phyloP scores from a whole-genome alignment of 108 stramenopile species.

The Skeletonema potamos region DNA sequence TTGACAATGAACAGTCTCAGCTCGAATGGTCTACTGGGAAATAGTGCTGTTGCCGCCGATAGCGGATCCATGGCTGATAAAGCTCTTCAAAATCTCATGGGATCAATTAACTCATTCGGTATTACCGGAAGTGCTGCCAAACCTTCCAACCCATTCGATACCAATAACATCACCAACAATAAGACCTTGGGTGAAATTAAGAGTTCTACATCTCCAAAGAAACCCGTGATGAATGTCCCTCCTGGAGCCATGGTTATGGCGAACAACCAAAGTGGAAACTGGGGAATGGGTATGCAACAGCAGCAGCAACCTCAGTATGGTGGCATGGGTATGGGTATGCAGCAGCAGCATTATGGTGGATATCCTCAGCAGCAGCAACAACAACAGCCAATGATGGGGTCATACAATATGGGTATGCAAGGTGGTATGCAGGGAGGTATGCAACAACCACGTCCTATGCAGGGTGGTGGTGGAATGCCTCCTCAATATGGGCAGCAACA shows the following conservation, averaged over 20 bases:
- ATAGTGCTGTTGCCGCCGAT: slow-evolving; percentile 2
- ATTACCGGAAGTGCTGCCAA: slow-evolving; percentile 29
- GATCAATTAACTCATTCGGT: slow-evolving; percentile 37
- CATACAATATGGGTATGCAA: slow-evolving; percentile 30
- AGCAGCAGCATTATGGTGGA: slow-evolving; percentile 24
- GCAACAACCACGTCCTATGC: slow-evolving; percentile 5
- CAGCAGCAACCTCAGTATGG: slow-evolving; percentile 42
- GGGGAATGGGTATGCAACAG: slow-evolving; percentile 57
- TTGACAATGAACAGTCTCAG: slow-evolving; percentile 46
- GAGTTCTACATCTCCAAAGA: slow-evolving; percentile 31
- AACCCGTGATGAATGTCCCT: slow-evolving; percentile 52
- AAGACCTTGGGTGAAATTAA: slow-evolving; percentile 46
- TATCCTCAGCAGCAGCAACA: slow-evolving; percentile 16
- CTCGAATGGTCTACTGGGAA: slow-evolving; percentile 38
- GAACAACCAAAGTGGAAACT: slow-evolving; percentile 63
- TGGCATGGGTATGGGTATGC: slow-evolving; percentile 29
- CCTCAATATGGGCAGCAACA: slow-evolving; percentile 63
- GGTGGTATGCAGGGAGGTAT: slow-evolving; percentile 11
- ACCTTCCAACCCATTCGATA: slow-evolving; percentile 44
- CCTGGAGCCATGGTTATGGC: slow-evolving; percentile 66
- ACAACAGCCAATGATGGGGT: slow-evolving; percentile 30
- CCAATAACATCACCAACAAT: slow-evolving; percentile 63
- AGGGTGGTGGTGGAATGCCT: slow-evolving; percentile 37
- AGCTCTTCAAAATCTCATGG: slow-evolving; percentile 40
- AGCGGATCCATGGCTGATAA: slow-evolving; percentile 36